A percentile compares a stretch with the other conserved stretches of the same genome.
These are phyloP conservation scores for Aspergillus carlsbadensis DNA, from an alignment of 495 filamentous ascomycete genomes.

Conservation along the genomic window DNA sequence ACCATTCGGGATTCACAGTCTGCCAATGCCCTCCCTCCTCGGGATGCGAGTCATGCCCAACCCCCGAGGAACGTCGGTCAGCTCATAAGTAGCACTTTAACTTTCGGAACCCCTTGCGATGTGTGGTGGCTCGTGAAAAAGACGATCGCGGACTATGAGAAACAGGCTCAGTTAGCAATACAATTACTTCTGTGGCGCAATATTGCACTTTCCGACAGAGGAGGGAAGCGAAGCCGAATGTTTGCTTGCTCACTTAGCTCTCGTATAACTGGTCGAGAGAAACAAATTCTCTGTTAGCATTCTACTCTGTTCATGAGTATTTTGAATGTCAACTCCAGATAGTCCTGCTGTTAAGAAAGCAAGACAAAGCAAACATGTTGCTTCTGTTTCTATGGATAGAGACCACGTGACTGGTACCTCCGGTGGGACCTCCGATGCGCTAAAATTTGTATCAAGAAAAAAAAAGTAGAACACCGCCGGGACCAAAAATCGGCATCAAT, in stretches of 20 bases:
- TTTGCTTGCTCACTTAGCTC: no score
- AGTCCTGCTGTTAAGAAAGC: not conserved
- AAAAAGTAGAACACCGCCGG: conserved; percentile 17
- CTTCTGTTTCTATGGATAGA: not conserved
- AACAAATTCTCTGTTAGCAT: no score
- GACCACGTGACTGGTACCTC: conserved; percentile 17
- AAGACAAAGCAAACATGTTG: not conserved
- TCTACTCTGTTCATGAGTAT: no score
- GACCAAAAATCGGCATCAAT: conserved; percentile 25
- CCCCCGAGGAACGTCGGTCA: not conserved
- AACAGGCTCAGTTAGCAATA: no score
- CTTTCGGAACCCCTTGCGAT: not conserved
- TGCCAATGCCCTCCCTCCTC: not conserved
- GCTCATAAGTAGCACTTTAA: not conserved
- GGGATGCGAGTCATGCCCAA: conserved; percentile 5
- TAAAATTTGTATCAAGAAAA: conserved; percentile 31
- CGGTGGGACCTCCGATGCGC: conserved; percentile 23
- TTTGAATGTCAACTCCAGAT: no score
- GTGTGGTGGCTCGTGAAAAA: not conserved
- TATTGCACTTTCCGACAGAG: no score
- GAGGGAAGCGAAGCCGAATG: no score
- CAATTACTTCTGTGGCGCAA: no score
- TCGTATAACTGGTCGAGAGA: no score
- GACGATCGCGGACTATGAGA: not conserved
- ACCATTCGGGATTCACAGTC: no score